Percentiles rank a stretch among this genome's conserved stretches.
Evolutionary conservation across 2,329 filamentous ascomycete genomes (phyloP).

Genomic region (Fonsecaea monophora): DNA sequence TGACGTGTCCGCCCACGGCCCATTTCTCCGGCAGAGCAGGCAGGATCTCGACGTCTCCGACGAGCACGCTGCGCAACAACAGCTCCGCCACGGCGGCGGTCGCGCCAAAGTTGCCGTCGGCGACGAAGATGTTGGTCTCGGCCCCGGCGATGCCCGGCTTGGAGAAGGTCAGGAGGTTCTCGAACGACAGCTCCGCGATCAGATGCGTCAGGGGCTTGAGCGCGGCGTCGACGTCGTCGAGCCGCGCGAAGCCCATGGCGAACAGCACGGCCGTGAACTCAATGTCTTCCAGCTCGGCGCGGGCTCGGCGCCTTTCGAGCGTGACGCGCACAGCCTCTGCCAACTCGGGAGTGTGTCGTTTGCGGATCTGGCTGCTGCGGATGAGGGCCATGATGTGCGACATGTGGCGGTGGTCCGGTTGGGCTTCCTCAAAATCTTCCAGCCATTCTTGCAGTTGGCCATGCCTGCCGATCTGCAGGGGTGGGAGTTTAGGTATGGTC

Average conservation of each 20-base stretch:
- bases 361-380: conserved; percentile 2
- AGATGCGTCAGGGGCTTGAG: conserved; percentile 1
- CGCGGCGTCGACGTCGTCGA: neutral
- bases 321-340: neutral
- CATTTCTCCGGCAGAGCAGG: neutral
- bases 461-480: conserved; percentile 1
- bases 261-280: conserved; percentile 5
- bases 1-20: neutral
- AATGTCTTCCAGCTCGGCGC: conserved; percentile 2
- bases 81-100: neutral
- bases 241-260: neutral
- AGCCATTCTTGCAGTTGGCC: conserved; percentile 8
- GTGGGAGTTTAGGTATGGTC: neutral
- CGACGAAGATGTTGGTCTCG: neutral
- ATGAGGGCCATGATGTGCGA: conserved; percentile 4
- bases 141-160: neutral
- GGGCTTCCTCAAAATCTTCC: conserved; percentile 7
- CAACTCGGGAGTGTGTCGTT: neutral
- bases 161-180: conserved; percentile 1
- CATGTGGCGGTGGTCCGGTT: conserved; percentile 6
- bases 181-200: neutral
- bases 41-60: conserved; percentile 2
- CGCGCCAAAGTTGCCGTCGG: neutral
- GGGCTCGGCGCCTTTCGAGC: neutral
- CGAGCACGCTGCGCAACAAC: neutral